Conservation (phyloP, 768 basidiomycete genomes). For the Antrodiella citrinella region DNA sequence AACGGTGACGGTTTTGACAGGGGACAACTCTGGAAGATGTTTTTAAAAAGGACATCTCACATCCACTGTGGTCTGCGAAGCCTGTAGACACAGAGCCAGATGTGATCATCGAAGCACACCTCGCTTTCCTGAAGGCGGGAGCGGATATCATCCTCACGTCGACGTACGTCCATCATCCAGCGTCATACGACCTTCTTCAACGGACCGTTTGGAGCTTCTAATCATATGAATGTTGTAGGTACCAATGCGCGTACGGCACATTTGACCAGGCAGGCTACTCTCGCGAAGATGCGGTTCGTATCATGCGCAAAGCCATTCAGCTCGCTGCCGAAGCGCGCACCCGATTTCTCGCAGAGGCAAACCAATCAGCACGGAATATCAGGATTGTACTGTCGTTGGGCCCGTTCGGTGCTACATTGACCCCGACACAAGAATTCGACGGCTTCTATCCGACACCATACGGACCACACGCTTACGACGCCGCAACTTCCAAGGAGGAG, state of each 20-base stretch:
- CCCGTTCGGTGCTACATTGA: slow-evolving; percentile 61
- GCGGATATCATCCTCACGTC: slow-evolving; percentile 59
- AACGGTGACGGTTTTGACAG: slow-evolving; percentile 24
- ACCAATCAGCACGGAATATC: slow-evolving; percentile 16
- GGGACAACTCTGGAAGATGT: slow-evolving; percentile 54
- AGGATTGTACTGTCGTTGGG: slow-evolving; percentile 65
- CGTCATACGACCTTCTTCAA: background rate
- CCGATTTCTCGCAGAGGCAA: slow-evolving; percentile 21
- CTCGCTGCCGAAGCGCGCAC: slow-evolving; percentile 42
- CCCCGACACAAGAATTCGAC: slow-evolving; percentile 62
- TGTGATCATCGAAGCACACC: slow-evolving; percentile 49
- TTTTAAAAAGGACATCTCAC: slow-evolving; percentile 39
- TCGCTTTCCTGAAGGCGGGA: slow-evolving; percentile 56
- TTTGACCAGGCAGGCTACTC: slow-evolving; percentile 40
- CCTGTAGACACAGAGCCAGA: slow-evolving; percentile 46
- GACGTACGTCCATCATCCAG: slow-evolving; percentile 39
- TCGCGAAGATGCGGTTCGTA: slow-evolving; percentile 26
- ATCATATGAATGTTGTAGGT: slow-evolving; percentile 31
- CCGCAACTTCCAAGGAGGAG: slow-evolving; percentile 9
- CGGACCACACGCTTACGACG: slow-evolving; percentile 43
- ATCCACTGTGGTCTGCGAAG: slow-evolving; percentile 67
- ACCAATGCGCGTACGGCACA: slow-evolving; percentile 54
- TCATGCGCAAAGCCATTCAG: slow-evolving; percentile 47
- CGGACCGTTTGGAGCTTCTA: background rate
- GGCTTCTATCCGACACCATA: slow-evolving; percentile 73